These are phyloP conservation scores for Pythium diclinum DNA, from an alignment of 352 stramenopile genomes.

Conservation along the genomic window DNA sequence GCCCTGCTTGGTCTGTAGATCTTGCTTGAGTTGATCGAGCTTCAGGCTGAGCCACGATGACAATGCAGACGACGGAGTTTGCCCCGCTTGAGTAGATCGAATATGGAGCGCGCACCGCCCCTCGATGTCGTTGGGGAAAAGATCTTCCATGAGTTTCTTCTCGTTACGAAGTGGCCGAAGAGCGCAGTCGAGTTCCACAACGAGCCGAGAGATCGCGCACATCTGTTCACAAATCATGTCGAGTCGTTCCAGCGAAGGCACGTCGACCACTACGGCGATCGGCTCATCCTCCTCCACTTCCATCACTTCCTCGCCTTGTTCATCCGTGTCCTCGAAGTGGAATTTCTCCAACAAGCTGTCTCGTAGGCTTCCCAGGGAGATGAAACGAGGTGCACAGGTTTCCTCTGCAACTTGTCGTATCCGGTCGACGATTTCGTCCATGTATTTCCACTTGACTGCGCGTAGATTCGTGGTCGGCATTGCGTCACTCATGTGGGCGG, in stretches of 20 bases:
- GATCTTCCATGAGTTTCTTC: not conserved
- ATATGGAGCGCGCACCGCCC: not conserved
- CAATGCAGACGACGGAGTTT: not conserved
- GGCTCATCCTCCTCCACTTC: not conserved
- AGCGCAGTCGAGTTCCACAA: not conserved
- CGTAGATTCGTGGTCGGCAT: not conserved
- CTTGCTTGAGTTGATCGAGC: slow-evolving; percentile 1
- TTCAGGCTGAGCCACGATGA: not conserved
- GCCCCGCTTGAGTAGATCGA: not conserved
- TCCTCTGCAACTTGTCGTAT: not conserved
- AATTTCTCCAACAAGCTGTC: not conserved
- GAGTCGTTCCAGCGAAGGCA: not conserved
- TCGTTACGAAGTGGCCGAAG: not conserved
- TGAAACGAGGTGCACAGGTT: not conserved
- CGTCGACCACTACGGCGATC: not conserved
- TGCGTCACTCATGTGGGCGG: not conserved
- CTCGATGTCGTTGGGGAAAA: not conserved
- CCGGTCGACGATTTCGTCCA: slow-evolving; percentile 1
- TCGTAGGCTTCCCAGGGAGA: not conserved
- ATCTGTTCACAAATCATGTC: not conserved
- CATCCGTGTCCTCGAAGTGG: not conserved
- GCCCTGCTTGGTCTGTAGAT: not conserved
- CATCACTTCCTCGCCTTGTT: not conserved
- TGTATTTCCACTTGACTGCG: slow-evolving; percentile 1
- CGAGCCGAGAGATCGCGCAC: not conserved